These are phyloP conservation scores for Aureobasidium sp. DNA, from an alignment of 2,329 filamentous ascomycete genomes.

Conservation along the genomic window DNA sequence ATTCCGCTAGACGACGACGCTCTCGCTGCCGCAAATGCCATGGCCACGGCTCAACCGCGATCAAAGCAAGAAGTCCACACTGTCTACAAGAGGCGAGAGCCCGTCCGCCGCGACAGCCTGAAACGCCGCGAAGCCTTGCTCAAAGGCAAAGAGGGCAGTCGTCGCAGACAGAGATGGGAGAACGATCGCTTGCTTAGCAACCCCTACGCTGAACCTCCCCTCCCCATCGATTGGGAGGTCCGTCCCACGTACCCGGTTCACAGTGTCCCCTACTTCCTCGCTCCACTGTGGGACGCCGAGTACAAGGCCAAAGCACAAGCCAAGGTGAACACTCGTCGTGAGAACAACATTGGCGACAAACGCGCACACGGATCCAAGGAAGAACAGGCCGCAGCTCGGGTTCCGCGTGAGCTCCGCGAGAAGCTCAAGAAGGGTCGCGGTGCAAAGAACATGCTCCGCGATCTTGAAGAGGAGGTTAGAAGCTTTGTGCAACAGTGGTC, in stretches of 20 bases:
- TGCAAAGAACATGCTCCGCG: slow-evolving; percentile 70
- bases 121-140: slow-evolving; percentile 65
- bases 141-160: slow-evolving; percentile 84
- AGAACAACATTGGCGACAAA: slow-evolving; percentile 22
- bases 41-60: slow-evolving; percentile 1
- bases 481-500: slow-evolving; percentile 60
- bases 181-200: slow-evolving; percentile 86
- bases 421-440: slow-evolving; percentile 72
- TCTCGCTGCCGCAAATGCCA: slow-evolving; percentile 14
- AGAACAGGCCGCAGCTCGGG: slow-evolving; percentile 38
- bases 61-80: slow-evolving; percentile 34
- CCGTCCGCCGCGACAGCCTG: slow-evolving; percentile 50
- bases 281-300: slow-evolving; percentile 68
- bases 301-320: slow-evolving; percentile 32
- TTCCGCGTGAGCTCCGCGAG: slow-evolving; percentile 72
- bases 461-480: slow-evolving; percentile 76
- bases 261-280: slow-evolving; percentile 78
- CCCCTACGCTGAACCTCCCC: slow-evolving; percentile 74
- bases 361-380: slow-evolving; percentile 27
- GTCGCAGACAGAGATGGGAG: slow-evolving; percentile 84
- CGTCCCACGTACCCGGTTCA: slow-evolving; percentile 71
- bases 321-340: slow-evolving; percentile 13
- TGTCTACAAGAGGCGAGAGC: slow-evolving; percentile 43
- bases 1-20: slow-evolving; percentile 62
- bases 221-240: slow-evolving; percentile 73